Conservation (phyloP, 2,329 filamentous ascomycete genomes). For the Claviceps digitariae region DNA sequence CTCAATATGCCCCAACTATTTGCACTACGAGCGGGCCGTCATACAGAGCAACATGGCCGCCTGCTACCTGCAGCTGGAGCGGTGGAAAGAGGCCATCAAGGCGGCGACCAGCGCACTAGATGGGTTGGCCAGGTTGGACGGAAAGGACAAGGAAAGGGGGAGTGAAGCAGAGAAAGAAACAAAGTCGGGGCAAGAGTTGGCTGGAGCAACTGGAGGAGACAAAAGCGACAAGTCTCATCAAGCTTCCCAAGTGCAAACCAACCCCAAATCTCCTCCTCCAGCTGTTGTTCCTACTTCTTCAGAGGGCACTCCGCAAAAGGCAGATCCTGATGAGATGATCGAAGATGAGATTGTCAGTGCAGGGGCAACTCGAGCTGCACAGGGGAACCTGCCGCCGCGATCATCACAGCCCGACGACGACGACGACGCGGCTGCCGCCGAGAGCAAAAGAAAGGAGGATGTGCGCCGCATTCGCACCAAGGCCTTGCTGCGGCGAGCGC, state of each 20-base stretch:
- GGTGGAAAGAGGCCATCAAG: conserved; percentile 74
- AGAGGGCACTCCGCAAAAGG: conserved; percentile 16
- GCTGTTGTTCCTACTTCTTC: not conserved
- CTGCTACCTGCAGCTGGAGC: conserved; percentile 69
- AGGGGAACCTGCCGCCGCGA: conserved; percentile 12
- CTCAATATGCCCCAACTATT: conserved; percentile 64
- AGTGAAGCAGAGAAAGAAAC: conserved; percentile 28
- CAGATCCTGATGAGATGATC: conserved; percentile 26
- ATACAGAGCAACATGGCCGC: conserved; percentile 81
- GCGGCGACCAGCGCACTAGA: conserved; percentile 62
- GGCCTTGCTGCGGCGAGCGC: conserved; percentile 65
- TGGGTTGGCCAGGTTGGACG: conserved; percentile 49
- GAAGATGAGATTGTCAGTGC: conserved; percentile 48
- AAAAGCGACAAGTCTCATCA: no score
- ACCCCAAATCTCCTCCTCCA: no score
- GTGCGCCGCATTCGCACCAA: conserved; percentile 69
- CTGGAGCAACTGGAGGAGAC: not conserved
- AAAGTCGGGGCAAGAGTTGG: conserved; percentile 34
- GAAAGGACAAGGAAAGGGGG: conserved; percentile 4
- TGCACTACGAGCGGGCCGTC: conserved; percentile 79
- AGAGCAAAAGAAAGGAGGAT: conserved; percentile 33
- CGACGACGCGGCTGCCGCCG: not conserved
- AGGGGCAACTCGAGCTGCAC: conserved; percentile 38
- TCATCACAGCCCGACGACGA: not conserved
- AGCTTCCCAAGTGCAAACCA: no score